Base-by-base conservation (phyloP, 2,329 filamentous ascomycete genomes). In the Zymoseptoria tritici region DNA sequence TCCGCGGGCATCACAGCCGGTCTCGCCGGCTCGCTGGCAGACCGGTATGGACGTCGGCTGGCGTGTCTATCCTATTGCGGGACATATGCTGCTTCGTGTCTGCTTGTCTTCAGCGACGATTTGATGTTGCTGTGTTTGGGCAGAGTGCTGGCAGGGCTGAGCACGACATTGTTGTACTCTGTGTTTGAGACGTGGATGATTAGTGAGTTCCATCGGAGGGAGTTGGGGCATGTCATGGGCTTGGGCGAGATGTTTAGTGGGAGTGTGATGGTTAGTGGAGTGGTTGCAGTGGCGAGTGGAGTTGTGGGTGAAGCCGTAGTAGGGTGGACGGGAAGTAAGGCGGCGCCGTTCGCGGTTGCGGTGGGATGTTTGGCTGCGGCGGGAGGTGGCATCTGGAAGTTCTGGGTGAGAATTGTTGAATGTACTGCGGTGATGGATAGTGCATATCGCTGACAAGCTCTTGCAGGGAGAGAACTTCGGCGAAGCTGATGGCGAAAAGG, bases 111-210 rank as follows among this genome's bases (percentile, higher is more conserved):
- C 26, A 76, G 77, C 54, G 73, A 78, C 24, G 72, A 76, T 59
- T 72, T 80, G 13, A 69, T 69, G 11, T 24, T 82, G 9, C 73
- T 86, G 4, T 80, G 84, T 57, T 57, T 76, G 1, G 83, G 83
- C 11, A 76, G 83, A 54, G 69, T 81, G 0, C 75, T 84, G 3
- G 82, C 81, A 21, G 83, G 83, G 0, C 61, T 85, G 52, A 79
- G 78, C 26, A 81, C 82, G 36, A 83, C 81, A 24, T 70, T 85
- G 49, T 75, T 85, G 29, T 85, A 82, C 73, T 83, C 78, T 51
- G 80, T 79, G 4, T 85, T 85, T 63, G 83, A 86, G 69, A 82
- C 80, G 65, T 86, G 83, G 83, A 81, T 85, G 75, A 79, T 85
- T 26, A 78, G 80, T 53, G 82, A 85, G 65, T 85, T 79, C 65